Percentiles rank a stretch among this genome's conserved stretches.
phyloP scores from a whole-genome alignment of 306 rosid genomes.

The Sechiopsis laciniata region DNA sequence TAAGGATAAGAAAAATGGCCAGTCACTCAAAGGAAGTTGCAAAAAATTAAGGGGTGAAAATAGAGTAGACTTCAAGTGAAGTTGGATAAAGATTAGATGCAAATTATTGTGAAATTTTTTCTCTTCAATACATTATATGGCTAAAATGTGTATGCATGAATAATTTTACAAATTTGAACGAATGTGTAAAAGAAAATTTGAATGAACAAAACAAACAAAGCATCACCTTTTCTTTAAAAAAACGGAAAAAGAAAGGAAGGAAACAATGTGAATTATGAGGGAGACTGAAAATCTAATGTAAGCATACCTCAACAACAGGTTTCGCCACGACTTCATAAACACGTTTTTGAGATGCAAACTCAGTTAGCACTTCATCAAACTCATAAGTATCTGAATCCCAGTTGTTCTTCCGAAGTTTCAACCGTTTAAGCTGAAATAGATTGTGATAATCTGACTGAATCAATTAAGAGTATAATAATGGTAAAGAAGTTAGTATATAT shows the following conservation, averaged over 20 bases:
- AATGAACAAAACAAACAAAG: no score
- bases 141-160: background rate
- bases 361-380: conserved; percentile 96
- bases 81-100: background rate
- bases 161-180: background rate
- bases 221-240: background rate
- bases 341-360: conserved; percentile 94
- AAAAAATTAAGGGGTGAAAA: background rate
- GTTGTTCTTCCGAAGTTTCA: conserved; percentile 89
- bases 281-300: background rate
- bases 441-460: conserved; percentile 18
- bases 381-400: conserved; percentile 98
- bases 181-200: background rate
- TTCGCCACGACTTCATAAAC: conserved; percentile 96
- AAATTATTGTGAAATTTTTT: background rate
- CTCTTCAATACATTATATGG: background rate
- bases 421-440: conserved; percentile 80
- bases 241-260: background rate
- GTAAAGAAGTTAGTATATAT: background rate
- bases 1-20: conserved; percentile 29
- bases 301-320: conserved; percentile 95
- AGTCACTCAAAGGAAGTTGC: conserved; percentile 26
- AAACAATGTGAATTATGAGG: background rate
- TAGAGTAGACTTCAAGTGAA: background rate
- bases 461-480: background rate